Percentiles rank a stretch among this genome's conserved stretches.
These are phyloP conservation scores for Wallacemonas sp. DNA, from an alignment of 208 protist genomes.

Conservation along the genomic window DNA sequence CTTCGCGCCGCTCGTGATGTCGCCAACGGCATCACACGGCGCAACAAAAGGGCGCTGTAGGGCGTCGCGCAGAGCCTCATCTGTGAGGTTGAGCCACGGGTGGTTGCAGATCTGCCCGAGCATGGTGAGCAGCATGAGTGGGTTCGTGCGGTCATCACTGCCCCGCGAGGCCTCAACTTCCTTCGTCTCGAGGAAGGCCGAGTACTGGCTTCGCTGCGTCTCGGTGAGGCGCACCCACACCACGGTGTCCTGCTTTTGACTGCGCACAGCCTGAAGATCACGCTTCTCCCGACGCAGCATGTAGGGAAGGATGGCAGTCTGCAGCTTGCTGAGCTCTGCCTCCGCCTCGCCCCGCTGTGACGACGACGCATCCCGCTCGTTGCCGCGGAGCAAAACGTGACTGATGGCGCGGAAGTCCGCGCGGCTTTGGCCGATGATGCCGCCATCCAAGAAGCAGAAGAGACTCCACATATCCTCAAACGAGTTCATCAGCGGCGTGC, in stretches of 20 bases:
- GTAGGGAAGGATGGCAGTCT: constrained; percentile 57
- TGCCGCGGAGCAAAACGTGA: constrained; percentile 58
- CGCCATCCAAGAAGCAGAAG: constrained; percentile 77
- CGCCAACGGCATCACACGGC: constrained; percentile 42
- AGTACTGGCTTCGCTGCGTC: constrained; percentile 67
- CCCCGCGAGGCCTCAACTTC: constrained; percentile 1
- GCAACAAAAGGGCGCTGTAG: constrained; percentile 26
- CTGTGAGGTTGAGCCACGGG: constrained; percentile 71
- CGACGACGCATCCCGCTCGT: constrained; percentile 73
- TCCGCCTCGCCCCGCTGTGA: constrained; percentile 33
- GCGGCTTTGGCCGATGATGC: constrained; percentile 41
- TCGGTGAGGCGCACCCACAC: constrained; percentile 70
- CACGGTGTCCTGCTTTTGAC: constrained; percentile 71
- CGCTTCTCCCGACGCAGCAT: constrained; percentile 84
- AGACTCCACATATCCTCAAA: constrained; percentile 88
- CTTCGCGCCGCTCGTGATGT: constrained; percentile 67
- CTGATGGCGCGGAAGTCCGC: constrained; percentile 50
- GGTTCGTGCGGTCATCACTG: constrained; percentile 11
- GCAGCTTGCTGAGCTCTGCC: constrained; percentile 46
- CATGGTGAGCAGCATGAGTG: constrained; percentile 69
- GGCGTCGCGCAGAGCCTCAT: constrained; percentile 47
- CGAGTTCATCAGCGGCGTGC: constrained; percentile 85
- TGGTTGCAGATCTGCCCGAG: constrained; percentile 76
- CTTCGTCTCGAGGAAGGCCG: constrained; percentile 44
- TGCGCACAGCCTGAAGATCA: constrained; percentile 32